Conservation (phyloP, 768 basidiomycete genomes). For the Panaeolus cyanescens region DNA sequence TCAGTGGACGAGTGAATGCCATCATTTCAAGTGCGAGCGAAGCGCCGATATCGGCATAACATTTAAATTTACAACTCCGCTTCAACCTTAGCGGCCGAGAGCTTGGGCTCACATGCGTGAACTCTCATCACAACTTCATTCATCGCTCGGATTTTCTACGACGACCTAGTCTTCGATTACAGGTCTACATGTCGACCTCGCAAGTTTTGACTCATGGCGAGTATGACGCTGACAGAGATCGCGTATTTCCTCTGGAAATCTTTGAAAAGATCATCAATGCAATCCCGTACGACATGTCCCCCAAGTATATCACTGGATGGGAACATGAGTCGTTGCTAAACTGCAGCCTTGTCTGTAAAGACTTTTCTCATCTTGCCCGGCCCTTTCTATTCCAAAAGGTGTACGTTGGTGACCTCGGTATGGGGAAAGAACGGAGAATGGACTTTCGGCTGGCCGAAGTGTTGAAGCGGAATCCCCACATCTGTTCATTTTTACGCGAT, state of each 20-base stretch:
- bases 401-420: neutral
- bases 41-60: too few relatives aligned
- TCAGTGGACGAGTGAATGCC: too few relatives aligned
- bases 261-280: neutral
- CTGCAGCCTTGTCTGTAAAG: neutral
- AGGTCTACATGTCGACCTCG: too few relatives aligned
- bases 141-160: neutral
- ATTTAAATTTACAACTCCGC: too few relatives aligned
- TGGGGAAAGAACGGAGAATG: neutral
- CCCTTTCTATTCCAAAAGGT: neutral
- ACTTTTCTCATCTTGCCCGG: neutral
- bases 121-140: neutral
- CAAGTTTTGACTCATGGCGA: neutral
- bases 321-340: neutral
- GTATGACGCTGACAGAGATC: neutral
- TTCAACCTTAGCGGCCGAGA: neutral
- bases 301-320: neutral
- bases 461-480: neutral
- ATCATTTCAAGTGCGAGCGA: too few relatives aligned
- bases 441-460: neutral
- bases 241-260: neutral
- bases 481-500: neutral
- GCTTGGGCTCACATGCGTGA: too few relatives aligned
- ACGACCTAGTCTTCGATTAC: neutral
- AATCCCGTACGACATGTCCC: neutral